phyloP scores from a whole-genome alignment of 73 alveolate species.

The Effrenium voratum region DNA sequence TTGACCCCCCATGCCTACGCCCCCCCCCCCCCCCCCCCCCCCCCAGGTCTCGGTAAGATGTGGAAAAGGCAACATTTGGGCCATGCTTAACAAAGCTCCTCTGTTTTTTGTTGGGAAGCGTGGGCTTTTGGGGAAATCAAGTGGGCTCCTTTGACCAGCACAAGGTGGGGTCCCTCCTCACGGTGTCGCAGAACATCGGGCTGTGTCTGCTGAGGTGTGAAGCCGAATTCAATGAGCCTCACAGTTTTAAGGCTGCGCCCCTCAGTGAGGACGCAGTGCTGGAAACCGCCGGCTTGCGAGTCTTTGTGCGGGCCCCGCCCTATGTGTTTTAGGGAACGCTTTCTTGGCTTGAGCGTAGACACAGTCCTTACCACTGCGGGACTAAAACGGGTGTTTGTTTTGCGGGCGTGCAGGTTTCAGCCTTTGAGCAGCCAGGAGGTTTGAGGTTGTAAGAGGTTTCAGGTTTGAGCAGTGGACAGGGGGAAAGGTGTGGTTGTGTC shows the following conservation, averaged over 20 bases:
- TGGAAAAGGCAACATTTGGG: conserved; percentile 20
- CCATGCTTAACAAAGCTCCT: too few relatives aligned
- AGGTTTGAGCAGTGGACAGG: neutral
- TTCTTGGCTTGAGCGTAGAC: neutral
- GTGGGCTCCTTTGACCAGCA: neutral
- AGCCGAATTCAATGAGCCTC: conserved; percentile 55
- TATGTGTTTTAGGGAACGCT: conserved; percentile 5
- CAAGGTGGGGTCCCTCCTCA: conserved; percentile 48
- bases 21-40: too few relatives aligned
- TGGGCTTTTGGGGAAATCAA: too few relatives aligned
- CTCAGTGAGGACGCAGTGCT: conserved; percentile 5
- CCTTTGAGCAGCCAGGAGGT: neutral
- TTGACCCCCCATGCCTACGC: too few relatives aligned
- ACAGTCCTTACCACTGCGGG: neutral
- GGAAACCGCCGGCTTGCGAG: conserved; percentile 12
- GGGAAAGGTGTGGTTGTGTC: neutral
- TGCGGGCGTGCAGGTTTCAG: neutral
- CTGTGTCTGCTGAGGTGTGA: conserved; percentile 68
- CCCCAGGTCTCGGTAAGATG: neutral
- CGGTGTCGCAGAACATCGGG: conserved; percentile 42
- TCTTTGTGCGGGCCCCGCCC: conserved; percentile 69
- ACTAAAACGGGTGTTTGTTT: neutral
- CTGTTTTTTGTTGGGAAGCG: too few relatives aligned
- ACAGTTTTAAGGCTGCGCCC: conserved; percentile 33
- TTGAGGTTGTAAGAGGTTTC: neutral